Base-by-base conservation (phyloP, 345 rosid species). In the Laguncularia racemosa region DNA sequence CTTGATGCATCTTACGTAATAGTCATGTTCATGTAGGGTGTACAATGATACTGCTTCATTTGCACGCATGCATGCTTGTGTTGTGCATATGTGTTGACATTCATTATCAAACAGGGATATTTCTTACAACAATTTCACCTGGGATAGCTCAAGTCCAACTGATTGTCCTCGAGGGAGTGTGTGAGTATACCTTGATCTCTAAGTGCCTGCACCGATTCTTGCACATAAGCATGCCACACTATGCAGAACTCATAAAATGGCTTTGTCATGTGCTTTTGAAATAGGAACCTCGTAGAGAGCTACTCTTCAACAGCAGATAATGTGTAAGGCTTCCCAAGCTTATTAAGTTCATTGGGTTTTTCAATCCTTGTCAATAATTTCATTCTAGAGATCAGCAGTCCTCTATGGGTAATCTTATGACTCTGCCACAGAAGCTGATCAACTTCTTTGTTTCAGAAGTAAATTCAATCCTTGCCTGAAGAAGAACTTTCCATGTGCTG, bases 241-340 rank as follows among this genome's bases (percentile, higher is more conserved):
- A 4, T 33, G 40, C 40, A 33, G 11, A 13, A 38, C 2, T 28
- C 26, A 4, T 45, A 59, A 54, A 53, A 61, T 33, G n/a, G 2
- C 48, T 9, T 1, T 46, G 16, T 44, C 61, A 50, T 26, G 28
- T 58, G 44, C 45, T 16, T 23, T 63, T 60, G 14, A 33, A 33
- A 33, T 75, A 91, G 98, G 78, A 91, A 91, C 65, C 51, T 81
- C 62, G 95, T 82, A 55, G 98, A 91, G 77, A 81, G 96, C 76
- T 88, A 74, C 73, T 74, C 74, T 16, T 52, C 73, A 1, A 52
- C 79, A 23, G 15, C 49, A 14, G 61, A 60, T 40, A 80, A 71
- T 60, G 52, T 67, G 98, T 91, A 79, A 85, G 91, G 53, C 71
- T 64, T 55, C 20, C 40, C 61, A 18, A 13, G 26, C 56, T 55